Evolutionary conservation across 768 basidiomycete species (phyloP), one percentile per base, ranked within the genome.

Genomic region (Kwoniella dejecticola): DNA sequence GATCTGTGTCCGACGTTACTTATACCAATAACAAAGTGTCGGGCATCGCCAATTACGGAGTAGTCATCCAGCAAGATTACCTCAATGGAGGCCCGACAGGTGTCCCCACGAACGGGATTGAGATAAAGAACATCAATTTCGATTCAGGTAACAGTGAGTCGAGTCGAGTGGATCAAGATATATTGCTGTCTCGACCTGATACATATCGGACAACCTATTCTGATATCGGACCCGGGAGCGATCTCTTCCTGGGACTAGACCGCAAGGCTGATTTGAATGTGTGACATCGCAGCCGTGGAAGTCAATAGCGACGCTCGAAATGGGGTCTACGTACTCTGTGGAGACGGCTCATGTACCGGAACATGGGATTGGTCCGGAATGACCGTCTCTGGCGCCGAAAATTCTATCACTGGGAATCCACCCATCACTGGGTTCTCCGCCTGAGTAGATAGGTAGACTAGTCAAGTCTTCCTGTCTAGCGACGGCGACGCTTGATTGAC

Each of bases 51-150:
- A 50, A 50, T 3, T 50, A 50, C 6, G 48, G 48, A 30, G 41
- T 56, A n/a, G 48, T 50, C 8, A 56, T 56, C 10, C 54, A 56
- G 17, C 54, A 56, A 23, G 54, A 56, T 36, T 56, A 56, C 30
- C 27, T 41, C 24, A 56, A 56, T 46, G 54, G 54, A 11, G 2
- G 3, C 6, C 42, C 54, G 1, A 56, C 54, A 4, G 54, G 54
- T 31, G 12, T 30, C 11, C 54, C 54, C 27, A 56, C 54, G 0
- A 56, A 56, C 19, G 54, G 54, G 1, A 56, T 56, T 26, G 30
- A 56, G 12, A 56, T 56, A 3, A 56, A 24, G 6, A 45, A 56
- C 15, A 36, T 56, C 54, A 24, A 23, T 1, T 45, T 56, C 10
- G 24, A 21, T 24, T 19, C 42, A 13, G 54, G 42, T 31, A 56